Percentiles rank a stretch among this genome's conserved stretches.
Conservation (phyloP, 805 yeast genomes). For the Candida boidinii region DNA sequence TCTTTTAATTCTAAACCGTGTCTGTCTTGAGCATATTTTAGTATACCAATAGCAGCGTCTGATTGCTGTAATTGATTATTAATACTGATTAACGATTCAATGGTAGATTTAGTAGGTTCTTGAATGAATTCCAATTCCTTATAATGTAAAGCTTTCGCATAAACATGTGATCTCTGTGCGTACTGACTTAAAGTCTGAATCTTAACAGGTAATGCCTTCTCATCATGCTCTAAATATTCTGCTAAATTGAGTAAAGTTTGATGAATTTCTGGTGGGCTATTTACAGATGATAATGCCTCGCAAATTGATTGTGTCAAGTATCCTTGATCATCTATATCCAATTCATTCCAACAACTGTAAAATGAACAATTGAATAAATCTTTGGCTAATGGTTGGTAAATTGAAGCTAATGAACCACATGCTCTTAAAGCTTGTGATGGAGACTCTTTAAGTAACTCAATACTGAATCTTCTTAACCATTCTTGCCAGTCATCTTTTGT, state of each 20-base stretch:
- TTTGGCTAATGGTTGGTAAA: conserved; percentile 79
- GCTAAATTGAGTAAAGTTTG: conserved; percentile 85
- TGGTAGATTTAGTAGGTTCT: conserved; percentile 85
- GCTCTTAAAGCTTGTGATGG: conserved; percentile 94
- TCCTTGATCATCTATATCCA: conserved; percentile 82
- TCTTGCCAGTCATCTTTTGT: conserved; percentile 97
- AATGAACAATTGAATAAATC: conserved; percentile 92
- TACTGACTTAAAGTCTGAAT: conserved; percentile 86
- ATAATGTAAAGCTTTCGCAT: conserved; percentile 94
- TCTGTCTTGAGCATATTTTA: conserved; percentile 88
- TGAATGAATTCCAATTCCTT: conserved; percentile 92
- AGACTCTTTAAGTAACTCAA: conserved; percentile 81
- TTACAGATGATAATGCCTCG: conserved; percentile 79
- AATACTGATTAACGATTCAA: conserved; percentile 85
- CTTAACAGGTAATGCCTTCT: conserved; percentile 84
- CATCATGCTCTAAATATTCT: conserved; percentile 97
- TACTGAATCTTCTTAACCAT: conserved; percentile 84
- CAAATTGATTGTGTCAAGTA: conserved; percentile 82
- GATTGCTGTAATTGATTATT: conserved; percentile 93
- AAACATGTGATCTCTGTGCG: conserved; percentile 94
- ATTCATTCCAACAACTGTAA: conserved; percentile 91
- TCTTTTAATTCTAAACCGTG: conserved; percentile 89
- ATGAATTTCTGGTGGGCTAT: conserved; percentile 92
- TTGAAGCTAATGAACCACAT: conserved; percentile 81
- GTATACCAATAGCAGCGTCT: conserved; percentile 95